Base-by-base conservation (phyloP, 345 rosid genomes). In the Citrus medica region DNA sequence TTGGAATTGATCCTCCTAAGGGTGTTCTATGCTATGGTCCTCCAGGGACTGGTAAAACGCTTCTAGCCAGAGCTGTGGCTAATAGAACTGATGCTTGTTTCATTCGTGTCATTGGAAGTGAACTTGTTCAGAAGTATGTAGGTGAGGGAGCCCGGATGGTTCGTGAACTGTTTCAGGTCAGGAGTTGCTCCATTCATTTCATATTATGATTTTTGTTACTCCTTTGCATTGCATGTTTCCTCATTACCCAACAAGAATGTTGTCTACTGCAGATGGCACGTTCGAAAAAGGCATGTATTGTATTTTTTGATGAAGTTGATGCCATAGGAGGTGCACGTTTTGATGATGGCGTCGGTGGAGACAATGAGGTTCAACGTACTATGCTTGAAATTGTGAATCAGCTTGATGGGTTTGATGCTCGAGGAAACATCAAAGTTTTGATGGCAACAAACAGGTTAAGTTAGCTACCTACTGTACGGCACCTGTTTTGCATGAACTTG, bases 121-220 rank as follows among this genome's bases (percentile, higher is more conserved):
- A 95, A 86, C 97, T 95, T 75, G 99, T 95, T 81, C 99, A 95
- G 78, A 95, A 95, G 83, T 95, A 95, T 76, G 97, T 95, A 17
- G 98, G 98, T 58, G 99, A 95, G 82, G 99, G 99, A 76, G 99
- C 99, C 30, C 89, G 99, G 63, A 93, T 95, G 98, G 99, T 95
- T 78, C 92, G 99, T 58, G 99, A 93, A 71, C 86, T 93, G 9
- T 95, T 95, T 73, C 99, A 93, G 96, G 98, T 93, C 66, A 86
- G 77, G 4, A 33, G 58, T 63, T 76, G 73, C 64, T 40, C 38
- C 59, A 24, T 38, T 40, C n/a, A 22, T 25, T 6, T 37, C 25
- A n/a, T 12, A 19, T 13, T 65, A 2, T 32, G 4, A 30, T 19
- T 59, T 59, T n/a, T 40, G 35, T 24, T 5, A 42, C 10, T 42